A percentile compares a stretch with the other conserved stretches of the same genome.
These are phyloP conservation scores for Leccinum broughii DNA, from an alignment of 768 basidiomycete genomes.

Conservation along the genomic window DNA sequence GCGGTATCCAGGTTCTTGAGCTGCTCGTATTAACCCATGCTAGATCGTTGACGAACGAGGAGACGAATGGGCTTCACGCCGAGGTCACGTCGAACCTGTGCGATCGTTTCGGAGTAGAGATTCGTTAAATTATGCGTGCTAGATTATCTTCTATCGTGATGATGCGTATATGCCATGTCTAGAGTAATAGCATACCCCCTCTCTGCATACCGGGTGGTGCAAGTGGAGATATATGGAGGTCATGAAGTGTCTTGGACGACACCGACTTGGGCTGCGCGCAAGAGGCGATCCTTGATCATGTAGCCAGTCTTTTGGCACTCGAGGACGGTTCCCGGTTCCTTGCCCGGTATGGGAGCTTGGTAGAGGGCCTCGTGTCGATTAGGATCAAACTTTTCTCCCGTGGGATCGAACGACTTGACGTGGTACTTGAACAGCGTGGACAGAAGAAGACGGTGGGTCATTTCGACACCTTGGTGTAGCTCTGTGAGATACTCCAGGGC, in stretches of 20 bases:
- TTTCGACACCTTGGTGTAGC: conserved; percentile 83
- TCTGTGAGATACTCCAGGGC: conserved; percentile 61
- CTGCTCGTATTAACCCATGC: conserved; percentile 6
- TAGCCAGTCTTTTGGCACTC: conserved; percentile 91
- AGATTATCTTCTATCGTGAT: conserved; percentile 37
- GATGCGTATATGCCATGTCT: conserved; percentile 33
- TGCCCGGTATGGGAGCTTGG: conserved; percentile 87
- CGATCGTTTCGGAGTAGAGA: conserved; percentile 77
- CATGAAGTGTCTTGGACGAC: conserved; percentile 72
- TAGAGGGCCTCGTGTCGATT: conserved; percentile 95
- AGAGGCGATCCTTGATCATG: conserved; percentile 89
- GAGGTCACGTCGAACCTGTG: conserved; percentile 55
- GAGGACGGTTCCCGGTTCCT: conserved; percentile 85
- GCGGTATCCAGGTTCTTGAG: conserved; percentile 12
- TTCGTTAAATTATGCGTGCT: conserved; percentile 64
- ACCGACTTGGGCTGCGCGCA: conserved; percentile 96
- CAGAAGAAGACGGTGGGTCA: conserved; percentile 87
- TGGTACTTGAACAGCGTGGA: conserved; percentile 92
- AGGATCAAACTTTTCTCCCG: conserved; percentile 92
- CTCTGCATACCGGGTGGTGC: conserved; percentile 2
- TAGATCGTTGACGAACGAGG: conserved; percentile 87
- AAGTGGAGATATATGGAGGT: conserved; percentile 14
- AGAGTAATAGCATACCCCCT: conserved; percentile 18
- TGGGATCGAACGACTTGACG: conserved; percentile 88
- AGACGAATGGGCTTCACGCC: conserved; percentile 79